phyloP scores from a whole-genome alignment of 2,329 filamentous ascomycete species.

The Fonsecaea erecta region DNA sequence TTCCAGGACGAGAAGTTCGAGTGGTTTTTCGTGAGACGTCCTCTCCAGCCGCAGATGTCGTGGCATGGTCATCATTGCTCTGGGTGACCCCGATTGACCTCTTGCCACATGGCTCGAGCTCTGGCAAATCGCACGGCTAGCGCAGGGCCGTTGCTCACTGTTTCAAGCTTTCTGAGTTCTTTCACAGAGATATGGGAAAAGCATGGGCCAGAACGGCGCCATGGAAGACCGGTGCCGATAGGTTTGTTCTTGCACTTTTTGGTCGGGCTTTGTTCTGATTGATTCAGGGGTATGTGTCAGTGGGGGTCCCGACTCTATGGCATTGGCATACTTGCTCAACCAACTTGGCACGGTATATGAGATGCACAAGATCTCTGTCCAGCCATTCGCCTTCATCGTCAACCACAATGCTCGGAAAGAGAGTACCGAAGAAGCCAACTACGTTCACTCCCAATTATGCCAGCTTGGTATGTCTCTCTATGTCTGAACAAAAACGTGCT shows the following conservation, averaged over 20 bases:
- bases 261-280: constrained; percentile 6
- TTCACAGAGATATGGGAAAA: constrained; percentile 9
- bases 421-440: constrained; percentile 60
- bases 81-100: neutral
- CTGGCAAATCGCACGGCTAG: neutral
- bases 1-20: neutral
- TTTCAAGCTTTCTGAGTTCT: neutral
- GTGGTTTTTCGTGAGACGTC: neutral
- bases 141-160: neutral
- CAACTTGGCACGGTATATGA: constrained; percentile 42
- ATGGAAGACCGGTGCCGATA: constrained; percentile 5
- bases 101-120: neutral
- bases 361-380: constrained; percentile 30
- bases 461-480: constrained; percentile 47
- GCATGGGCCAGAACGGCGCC: neutral
- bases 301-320: constrained; percentile 98
- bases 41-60: neutral
- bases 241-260: constrained; percentile 11
- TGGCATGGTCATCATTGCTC: neutral
- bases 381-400: constrained; percentile 62
- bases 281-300: constrained; percentile 70
- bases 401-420: constrained; percentile 63
- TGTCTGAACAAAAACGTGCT: constrained; percentile 29
- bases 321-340: constrained; percentile 75
- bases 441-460: constrained; percentile 53